Evolutionary conservation across 495 filamentous ascomycete genomes (phyloP).

Genomic region (Aspergillus baeticus): DNA sequence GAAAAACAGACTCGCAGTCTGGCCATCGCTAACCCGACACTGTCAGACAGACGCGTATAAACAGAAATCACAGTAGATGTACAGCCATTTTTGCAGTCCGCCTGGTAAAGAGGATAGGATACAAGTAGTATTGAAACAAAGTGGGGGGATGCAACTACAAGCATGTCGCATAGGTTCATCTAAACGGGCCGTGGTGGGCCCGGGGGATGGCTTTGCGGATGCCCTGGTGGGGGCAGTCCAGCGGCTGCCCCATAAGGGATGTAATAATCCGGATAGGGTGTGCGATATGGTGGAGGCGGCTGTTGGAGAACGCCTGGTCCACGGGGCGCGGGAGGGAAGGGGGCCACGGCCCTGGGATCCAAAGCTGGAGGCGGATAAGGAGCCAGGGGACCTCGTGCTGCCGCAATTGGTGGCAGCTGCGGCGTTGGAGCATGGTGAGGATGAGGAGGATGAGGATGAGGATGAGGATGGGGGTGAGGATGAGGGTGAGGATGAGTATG

Average conservation of each 20-base stretch:
- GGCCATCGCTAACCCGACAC: no score
- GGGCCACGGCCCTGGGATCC: slow-evolving; percentile 21
- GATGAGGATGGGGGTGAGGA: background rate
- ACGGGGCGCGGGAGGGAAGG: slow-evolving; percentile 19
- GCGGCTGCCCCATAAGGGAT: slow-evolving; percentile 17
- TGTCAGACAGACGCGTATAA: slow-evolving; percentile 11
- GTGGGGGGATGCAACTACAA: background rate
- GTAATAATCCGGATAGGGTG: slow-evolving; percentile 27
- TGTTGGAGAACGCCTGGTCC: slow-evolving; percentile 19
- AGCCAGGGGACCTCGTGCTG: slow-evolving; percentile 14
- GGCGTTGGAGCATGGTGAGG: slow-evolving; percentile 13
- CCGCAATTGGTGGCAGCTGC: slow-evolving; percentile 20
- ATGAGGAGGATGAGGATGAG: background rate
- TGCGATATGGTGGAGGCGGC: slow-evolving; percentile 24
- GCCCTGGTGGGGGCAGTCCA: slow-evolving; percentile 20
- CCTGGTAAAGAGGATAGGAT: background rate
- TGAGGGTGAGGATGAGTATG: background rate
- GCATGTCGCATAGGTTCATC: no score
- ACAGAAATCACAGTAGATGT: slow-evolving; percentile 20
- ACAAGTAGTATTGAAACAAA: background rate
- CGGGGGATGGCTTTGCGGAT: background rate
- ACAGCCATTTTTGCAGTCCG: slow-evolving; percentile 9
- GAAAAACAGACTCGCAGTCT: background rate
- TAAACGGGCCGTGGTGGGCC: no score
- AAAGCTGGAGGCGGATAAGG: slow-evolving; percentile 18